Conservation (phyloP, 306 rosid species). For the Datisca glomerata region DNA sequence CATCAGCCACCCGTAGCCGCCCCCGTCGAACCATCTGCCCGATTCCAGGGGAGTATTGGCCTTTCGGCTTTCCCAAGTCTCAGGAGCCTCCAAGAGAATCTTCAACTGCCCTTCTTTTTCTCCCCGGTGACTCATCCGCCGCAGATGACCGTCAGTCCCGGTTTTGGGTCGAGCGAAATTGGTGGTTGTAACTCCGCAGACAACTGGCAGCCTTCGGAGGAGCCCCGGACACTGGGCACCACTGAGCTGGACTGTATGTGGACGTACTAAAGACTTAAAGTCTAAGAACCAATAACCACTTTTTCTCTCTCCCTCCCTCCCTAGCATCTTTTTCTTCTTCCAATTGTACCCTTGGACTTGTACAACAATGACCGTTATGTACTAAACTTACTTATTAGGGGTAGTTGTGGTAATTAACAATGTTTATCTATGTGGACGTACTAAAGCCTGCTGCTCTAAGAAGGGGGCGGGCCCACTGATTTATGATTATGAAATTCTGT, state of each 20-base stretch:
- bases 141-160: conserved; percentile 1
- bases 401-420: no score
- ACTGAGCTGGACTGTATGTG: conserved; percentile 84
- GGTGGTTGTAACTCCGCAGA: conserved; percentile 15
- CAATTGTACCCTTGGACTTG: no score
- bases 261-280: conserved; percentile 41
- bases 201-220: conserved; percentile 33
- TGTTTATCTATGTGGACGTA: no score
- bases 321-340: no score
- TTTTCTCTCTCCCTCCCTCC: no score
- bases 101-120: conserved; percentile 51
- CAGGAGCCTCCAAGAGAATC: conserved; percentile 79
- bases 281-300: no score
- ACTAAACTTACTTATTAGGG: no score
- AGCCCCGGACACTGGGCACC: conserved; percentile 23
- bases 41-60: conserved; percentile 37
- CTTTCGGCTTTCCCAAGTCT: conserved; percentile 70
- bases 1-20: conserved; percentile 12
- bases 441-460: no score
- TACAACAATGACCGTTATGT: no score
- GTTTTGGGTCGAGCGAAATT: conserved; percentile 9
- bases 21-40: conserved; percentile 18
- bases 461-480: no score
- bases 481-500: no score
- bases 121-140: conserved; percentile 14